Conservation (phyloP, 805 yeast genomes). For the Saccharomycopsis vini region DNA sequence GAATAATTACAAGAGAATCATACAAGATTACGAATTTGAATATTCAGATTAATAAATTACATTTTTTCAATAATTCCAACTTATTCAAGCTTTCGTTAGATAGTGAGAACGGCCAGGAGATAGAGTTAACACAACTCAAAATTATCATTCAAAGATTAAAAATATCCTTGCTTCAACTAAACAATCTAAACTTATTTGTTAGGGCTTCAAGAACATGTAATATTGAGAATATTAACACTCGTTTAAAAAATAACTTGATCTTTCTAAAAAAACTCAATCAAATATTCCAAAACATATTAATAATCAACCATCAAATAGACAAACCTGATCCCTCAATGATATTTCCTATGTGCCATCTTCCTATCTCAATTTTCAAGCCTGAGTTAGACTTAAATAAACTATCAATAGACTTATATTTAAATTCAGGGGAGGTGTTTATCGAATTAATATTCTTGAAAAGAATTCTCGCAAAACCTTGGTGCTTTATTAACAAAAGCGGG, state of each 20-base stretch:
- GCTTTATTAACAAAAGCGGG: constrained; percentile 14
- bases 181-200: constrained; percentile 6
- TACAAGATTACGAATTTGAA: constrained; percentile 9
- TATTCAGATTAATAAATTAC: constrained; percentile 9
- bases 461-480: constrained; percentile 17
- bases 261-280: constrained; percentile 17
- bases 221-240: not conserved
- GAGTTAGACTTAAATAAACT: constrained; percentile 8
- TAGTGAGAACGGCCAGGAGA: not conserved
- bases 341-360: constrained; percentile 13
- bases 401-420: constrained; percentile 16
- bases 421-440: constrained; percentile 17
- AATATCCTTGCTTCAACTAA: constrained; percentile 9
- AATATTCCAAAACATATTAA: constrained; percentile 7
- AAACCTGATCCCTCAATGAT: constrained; percentile 11
- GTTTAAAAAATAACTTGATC: constrained; percentile 7
- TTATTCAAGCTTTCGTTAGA: constrained; percentile 6
- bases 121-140: constrained; percentile 14
- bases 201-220: not conserved
- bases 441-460: constrained; percentile 16
- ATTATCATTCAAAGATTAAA: constrained; percentile 4
- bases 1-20: constrained; percentile 14
- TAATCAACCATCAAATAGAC: constrained; percentile 3
- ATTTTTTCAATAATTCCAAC: constrained; percentile 12
- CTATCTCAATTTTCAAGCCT: constrained; percentile 9